Percentiles rank a stretch among this genome's conserved stretches.
Conservation (phyloP, 176 grass and related monocot species). For the Canna indica region DNA sequence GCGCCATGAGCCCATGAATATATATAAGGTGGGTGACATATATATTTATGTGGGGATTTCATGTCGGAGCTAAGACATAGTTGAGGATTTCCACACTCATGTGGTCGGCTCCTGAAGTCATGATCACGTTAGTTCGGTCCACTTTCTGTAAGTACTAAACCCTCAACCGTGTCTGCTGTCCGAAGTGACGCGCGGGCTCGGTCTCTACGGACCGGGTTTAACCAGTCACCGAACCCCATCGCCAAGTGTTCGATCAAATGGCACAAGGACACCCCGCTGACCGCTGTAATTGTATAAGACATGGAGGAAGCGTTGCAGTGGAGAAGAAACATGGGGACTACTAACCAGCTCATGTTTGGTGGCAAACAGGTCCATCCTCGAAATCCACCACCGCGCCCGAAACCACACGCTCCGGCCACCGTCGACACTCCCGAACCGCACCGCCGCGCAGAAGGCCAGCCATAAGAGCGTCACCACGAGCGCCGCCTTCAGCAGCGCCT, state of each 20-base stretch:
- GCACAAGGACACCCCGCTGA: no score
- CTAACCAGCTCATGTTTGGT: slow-evolving; percentile 59
- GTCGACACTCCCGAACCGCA: slow-evolving; percentile 27
- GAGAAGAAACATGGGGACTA: not conserved
- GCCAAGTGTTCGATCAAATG: not conserved
- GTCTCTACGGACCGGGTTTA: no score
- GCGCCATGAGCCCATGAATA: no score
- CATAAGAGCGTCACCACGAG: slow-evolving; percentile 41
- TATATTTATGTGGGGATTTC: no score
- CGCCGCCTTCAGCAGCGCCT: slow-evolving; percentile 45
- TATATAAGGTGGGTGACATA: no score
- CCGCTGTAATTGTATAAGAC: no score
- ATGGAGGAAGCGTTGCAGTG: not conserved
- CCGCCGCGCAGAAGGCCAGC: slow-evolving; percentile 52
- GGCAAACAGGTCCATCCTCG: slow-evolving; percentile 64
- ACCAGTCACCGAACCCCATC: no score
- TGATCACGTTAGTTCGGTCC: no score
- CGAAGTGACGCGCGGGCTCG: no score
- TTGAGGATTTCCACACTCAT: no score
- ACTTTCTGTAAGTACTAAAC: not conserved
- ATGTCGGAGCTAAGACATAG: no score
- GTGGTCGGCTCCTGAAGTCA: no score
- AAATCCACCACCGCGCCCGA: slow-evolving; percentile 49
- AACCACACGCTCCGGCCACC: slow-evolving; percentile 31
- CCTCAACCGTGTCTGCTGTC: not conserved